These are phyloP conservation scores for Drechslera avenae DNA, from an alignment of 2,329 filamentous ascomycete genomes.

Conservation along the genomic window DNA sequence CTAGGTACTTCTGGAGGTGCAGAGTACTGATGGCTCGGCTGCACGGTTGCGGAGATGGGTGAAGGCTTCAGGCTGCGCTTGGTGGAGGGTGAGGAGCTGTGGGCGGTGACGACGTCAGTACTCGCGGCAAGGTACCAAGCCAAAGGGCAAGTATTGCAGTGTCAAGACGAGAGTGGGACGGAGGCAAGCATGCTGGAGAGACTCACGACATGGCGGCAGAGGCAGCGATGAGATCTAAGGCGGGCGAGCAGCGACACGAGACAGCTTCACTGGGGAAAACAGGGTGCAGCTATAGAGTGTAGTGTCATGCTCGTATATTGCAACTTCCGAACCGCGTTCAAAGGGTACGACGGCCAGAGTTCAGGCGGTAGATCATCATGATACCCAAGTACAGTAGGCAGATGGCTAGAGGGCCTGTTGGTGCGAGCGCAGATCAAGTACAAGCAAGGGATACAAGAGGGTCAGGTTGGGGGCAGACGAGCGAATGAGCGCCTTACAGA, in stretches of 20 bases:
- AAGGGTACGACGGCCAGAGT: conserved; percentile 37
- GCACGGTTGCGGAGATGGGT: conserved; percentile 43
- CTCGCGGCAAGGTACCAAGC: conserved; percentile 12
- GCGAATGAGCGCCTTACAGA: conserved; percentile 40
- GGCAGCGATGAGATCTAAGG: conserved; percentile 25
- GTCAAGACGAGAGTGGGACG: conserved; percentile 10
- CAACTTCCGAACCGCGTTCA: conserved; percentile 37
- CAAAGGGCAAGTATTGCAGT: conserved; percentile 4
- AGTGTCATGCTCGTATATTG: conserved; percentile 45
- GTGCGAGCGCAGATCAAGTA: conserved; percentile 48
- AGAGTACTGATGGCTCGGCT: conserved; percentile 27
- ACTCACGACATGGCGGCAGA: conserved; percentile 49
- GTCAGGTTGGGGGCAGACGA: conserved; percentile 43
- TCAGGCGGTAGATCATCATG: conserved; percentile 47
- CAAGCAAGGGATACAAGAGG: conserved; percentile 47
- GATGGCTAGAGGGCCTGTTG: conserved; percentile 33
- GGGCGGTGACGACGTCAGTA: conserved; percentile 39
- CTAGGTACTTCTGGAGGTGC: conserved; percentile 33
- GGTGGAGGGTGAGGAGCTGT: conserved; percentile 50
- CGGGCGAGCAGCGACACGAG: conserved; percentile 30
- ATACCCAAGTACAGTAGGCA: conserved; percentile 40
- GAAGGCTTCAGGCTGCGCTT: conserved; percentile 53
- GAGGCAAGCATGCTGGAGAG: conserved; percentile 26
- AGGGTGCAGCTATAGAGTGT: conserved; percentile 30
- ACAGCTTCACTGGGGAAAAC: conserved; percentile 38